Conservation (phyloP, 2,329 filamentous ascomycete species). For the Neonectria punicea region DNA sequence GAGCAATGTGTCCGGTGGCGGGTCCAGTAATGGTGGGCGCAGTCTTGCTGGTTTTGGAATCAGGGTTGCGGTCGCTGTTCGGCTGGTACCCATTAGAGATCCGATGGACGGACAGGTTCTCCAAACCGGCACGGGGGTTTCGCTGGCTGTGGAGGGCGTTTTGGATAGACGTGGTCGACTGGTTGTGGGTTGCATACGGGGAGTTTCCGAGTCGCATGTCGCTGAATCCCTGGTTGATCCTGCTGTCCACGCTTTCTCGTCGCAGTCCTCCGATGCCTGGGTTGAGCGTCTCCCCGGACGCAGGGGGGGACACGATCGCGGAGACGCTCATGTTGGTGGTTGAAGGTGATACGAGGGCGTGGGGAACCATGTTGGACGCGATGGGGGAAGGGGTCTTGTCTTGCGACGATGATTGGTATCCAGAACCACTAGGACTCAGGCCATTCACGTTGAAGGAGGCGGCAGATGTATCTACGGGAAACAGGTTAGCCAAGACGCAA, state of each 20-base stretch:
- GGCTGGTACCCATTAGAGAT: constrained; percentile 75
- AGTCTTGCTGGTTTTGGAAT: constrained; percentile 67
- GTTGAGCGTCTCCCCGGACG: constrained; percentile 54
- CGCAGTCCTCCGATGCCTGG: constrained; percentile 61
- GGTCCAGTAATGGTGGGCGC: constrained; percentile 82
- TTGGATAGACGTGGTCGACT: constrained; percentile 79
- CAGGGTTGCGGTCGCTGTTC: constrained; percentile 66
- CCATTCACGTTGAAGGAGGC: constrained; percentile 53
- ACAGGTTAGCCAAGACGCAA: constrained; percentile 31
- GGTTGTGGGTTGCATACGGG: constrained; percentile 81
- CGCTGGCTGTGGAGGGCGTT: constrained; percentile 75
- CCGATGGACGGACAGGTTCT: constrained; percentile 64
- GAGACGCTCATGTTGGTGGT: constrained; percentile 73
- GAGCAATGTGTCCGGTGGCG: constrained; percentile 72
- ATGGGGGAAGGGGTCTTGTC: constrained; percentile 74
- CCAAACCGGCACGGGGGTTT: constrained; percentile 64
- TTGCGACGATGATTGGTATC: constrained; percentile 61
- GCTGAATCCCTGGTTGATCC: constrained; percentile 77
- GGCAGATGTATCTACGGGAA: constrained; percentile 50
- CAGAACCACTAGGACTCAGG: constrained; percentile 55
- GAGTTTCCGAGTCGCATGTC: constrained; percentile 74
- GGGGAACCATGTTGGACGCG: constrained; percentile 60
- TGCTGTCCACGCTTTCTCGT: constrained; percentile 82
- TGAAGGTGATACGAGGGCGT: constrained; percentile 64
- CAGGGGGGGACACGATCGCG: constrained; percentile 72